Evolutionary conservation across 768 basidiomycete genomes (phyloP), one percentile per base, ranked within the genome.

Genomic region (Russula griseocarnosa): DNA sequence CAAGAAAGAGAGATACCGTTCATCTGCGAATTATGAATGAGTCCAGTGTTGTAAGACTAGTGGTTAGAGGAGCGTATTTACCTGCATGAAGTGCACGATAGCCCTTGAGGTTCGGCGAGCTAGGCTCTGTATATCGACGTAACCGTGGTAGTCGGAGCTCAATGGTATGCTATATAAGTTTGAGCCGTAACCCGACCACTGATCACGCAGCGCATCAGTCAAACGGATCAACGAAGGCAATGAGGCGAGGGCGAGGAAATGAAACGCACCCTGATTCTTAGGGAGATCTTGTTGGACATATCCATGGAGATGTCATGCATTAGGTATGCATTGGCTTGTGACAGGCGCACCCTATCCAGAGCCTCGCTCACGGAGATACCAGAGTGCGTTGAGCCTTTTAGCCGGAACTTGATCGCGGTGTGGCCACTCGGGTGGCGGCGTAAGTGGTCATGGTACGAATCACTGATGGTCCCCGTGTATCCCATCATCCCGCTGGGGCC

Each of bases 181-280:
- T 16, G 68, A 65, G 18, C 40, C 59, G 36, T 63, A 69, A n/a
- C 68, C 68, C 6, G 38, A 36, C 68, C 68, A 69, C 68, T 69
- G 20, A 58, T 7, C 20, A 20, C 36, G 20, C 47, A 30, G 4
- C 26, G 34, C 50, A 20, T 11, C 18, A 36, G 5, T 20, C 26
- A 54, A 26, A 32, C 32, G 46, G n/a, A 36, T 16, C 18, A 16
- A n/a, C 24, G 5, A 22, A 34, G 11, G 10, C 14, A 24, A 14
- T 14, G 9, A 16, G 18, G 30, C 18, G n/a, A 24, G 14, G 24
- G 34, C 14, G n/a, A 32, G 28, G 51, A 53, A 34, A 34, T 10
- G n/a, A 22, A 46, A 62, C 68, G 38, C n/a, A 69, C 68, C 42
- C 68, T 38, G 13, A 69, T 60, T 56, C 58, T 67, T 8, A 69